These are phyloP conservation scores for Lachancea meyersii DNA, from an alignment of 805 yeast species.

Conservation along the genomic window DNA sequence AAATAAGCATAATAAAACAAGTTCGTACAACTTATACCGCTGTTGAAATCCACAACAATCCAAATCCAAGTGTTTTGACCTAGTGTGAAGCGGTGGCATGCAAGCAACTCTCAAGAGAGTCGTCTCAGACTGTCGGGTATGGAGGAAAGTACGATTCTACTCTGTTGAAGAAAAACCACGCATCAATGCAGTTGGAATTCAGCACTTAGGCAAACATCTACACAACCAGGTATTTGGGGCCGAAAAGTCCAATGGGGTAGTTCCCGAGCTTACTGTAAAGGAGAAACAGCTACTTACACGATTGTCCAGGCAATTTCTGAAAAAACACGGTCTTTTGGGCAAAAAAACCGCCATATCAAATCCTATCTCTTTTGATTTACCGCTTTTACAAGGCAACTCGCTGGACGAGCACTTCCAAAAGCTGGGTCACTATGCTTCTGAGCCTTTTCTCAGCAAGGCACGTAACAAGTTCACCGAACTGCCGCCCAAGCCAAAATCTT, in stretches of 20 bases:
- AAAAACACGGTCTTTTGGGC: slow-evolving; percentile 61
- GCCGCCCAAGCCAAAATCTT: slow-evolving; percentile 41
- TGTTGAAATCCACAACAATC: too few species aligned
- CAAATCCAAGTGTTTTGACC: too few species aligned
- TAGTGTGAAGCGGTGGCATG: too few species aligned
- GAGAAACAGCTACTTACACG: slow-evolving; percentile 36
- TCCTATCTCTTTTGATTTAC: slow-evolving; percentile 59
- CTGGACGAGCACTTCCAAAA: slow-evolving; percentile 82
- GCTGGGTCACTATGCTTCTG: slow-evolving; percentile 53
- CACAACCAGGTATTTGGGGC: slow-evolving; percentile 52
- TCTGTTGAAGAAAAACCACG: slow-evolving; percentile 41
- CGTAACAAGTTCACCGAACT: slow-evolving; percentile 40
- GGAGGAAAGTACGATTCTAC: slow-evolving; percentile 6
- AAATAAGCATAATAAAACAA: too few species aligned
- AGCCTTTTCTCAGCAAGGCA: slow-evolving; percentile 50
- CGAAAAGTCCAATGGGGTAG: slow-evolving; percentile 25
- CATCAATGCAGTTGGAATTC: slow-evolving; percentile 74
- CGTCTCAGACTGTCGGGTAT: background rate
- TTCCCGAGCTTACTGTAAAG: slow-evolving; percentile 11
- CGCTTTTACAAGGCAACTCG: slow-evolving; percentile 62
- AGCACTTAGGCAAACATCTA: slow-evolving; percentile 55
- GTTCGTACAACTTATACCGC: too few species aligned
- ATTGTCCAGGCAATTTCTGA: slow-evolving; percentile 55
- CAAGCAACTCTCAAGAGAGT: background rate
- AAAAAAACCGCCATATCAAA: slow-evolving; percentile 57